Percentiles rank a stretch among this genome's conserved stretches.
Conservation (phyloP, 768 basidiomycete genomes). For the Coprinellus micaceus region DNA sequence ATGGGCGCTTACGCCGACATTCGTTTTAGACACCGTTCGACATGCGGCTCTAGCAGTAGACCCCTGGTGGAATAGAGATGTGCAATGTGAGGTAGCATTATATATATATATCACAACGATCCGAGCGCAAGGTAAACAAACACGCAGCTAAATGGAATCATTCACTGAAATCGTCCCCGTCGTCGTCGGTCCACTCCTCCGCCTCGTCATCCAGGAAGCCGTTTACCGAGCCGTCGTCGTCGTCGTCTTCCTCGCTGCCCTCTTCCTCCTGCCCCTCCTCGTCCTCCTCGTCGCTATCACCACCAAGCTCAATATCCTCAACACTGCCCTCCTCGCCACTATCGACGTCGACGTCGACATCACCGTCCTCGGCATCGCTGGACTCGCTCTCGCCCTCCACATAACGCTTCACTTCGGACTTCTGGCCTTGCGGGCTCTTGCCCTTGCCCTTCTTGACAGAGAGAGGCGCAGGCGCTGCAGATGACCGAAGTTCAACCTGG, state of each 20-base stretch:
- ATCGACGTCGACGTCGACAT: constrained; percentile 59
- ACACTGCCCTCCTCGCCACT: constrained; percentile 67
- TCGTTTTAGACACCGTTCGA: too few relatives aligned
- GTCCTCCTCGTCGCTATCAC: constrained; percentile 52
- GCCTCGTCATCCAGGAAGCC: constrained; percentile 64
- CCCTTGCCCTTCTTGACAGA: constrained; percentile 37
- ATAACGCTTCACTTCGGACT: constrained; percentile 45
- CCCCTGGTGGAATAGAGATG: too few relatives aligned
- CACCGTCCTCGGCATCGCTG: constrained; percentile 51
- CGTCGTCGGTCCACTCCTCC: constrained; percentile 45
- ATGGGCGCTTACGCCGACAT: too few relatives aligned
- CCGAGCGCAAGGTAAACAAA: neutral
- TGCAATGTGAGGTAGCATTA: too few relatives aligned
- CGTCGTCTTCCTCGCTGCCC: constrained; percentile 41
- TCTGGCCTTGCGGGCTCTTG: constrained; percentile 28
- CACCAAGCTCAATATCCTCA: constrained; percentile 75
- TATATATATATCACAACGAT: neutral
- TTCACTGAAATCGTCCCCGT: constrained; percentile 48
- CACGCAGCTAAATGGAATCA: constrained; percentile 16
- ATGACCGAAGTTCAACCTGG: constrained; percentile 86
- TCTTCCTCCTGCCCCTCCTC: constrained; percentile 46
- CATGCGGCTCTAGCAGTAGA: too few relatives aligned
- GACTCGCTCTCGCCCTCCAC: constrained; percentile 77
- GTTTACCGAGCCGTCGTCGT: constrained; percentile 38
- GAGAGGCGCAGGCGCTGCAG: constrained; percentile 59